phyloP scores from a whole-genome alignment of 2,329 filamentous ascomycete genomes.

The Botrytis byssoidea region DNA sequence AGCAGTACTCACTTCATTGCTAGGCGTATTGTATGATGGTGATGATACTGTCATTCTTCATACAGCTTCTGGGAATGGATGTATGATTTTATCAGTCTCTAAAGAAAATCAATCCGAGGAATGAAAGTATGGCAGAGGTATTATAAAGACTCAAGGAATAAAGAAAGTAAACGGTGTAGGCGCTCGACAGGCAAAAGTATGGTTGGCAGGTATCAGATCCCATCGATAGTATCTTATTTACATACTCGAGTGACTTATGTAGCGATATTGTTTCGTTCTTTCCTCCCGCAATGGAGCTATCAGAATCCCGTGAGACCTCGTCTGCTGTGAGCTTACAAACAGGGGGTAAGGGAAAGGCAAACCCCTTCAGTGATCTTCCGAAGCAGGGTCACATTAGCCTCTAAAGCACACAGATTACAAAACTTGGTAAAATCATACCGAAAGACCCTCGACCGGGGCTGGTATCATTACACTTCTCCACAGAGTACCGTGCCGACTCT shows the following conservation, averaged over 20 bases:
- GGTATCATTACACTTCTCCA: background rate
- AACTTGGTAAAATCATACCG: background rate
- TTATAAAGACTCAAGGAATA: no score
- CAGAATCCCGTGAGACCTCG: background rate
- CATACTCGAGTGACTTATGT: background rate
- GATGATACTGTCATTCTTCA: no score
- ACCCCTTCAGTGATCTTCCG: no score
- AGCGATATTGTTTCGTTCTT: fast-evolving
- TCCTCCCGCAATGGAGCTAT: background rate
- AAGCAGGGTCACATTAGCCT: background rate
- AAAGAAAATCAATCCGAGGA: no score
- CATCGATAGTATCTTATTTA: background rate
- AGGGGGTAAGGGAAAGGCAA: no score
- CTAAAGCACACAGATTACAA: background rate
- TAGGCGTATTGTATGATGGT: no score
- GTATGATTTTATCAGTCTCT: no score
- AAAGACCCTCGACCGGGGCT: background rate
- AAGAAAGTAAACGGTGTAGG: no score
- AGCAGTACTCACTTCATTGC: no score
- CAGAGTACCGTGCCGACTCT: background rate
- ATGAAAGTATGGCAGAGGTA: no score
- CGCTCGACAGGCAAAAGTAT: background rate
- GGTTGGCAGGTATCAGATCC: background rate
- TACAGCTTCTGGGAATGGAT: no score
- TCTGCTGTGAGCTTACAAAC: background rate